Evolutionary conservation across 2,329 filamentous ascomycete genomes (phyloP).

Genomic region (Paramyrothecium sp.): DNA sequence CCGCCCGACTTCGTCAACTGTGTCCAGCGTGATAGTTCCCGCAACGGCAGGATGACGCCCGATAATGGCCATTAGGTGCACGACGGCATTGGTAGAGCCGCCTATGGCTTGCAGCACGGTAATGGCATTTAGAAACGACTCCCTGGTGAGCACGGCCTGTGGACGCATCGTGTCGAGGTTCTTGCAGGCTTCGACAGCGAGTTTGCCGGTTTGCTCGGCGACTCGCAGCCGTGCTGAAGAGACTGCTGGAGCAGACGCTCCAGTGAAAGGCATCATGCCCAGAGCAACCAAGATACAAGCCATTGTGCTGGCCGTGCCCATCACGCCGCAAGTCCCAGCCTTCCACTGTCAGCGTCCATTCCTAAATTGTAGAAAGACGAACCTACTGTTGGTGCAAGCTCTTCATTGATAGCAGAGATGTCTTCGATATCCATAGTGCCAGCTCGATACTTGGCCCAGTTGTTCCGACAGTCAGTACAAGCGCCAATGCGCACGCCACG

Average conservation of each 20-base stretch:
- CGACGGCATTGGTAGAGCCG: constrained; percentile 80
- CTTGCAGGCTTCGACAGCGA: constrained; percentile 66
- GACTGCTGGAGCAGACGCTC: constrained; percentile 75
- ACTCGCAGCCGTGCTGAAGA: constrained; percentile 78
- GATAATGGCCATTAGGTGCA: constrained; percentile 84
- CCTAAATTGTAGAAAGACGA: not conserved
- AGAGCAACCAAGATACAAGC: constrained; percentile 79
- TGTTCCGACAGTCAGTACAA: constrained; percentile 73
- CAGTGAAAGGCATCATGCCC: constrained; percentile 75
- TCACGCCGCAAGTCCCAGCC: constrained; percentile 81
- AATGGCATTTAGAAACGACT: constrained; percentile 80
- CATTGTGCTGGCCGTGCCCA: constrained; percentile 93
- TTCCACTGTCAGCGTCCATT: constrained; percentile 11
- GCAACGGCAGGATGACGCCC: constrained; percentile 68
- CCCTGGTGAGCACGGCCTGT: constrained; percentile 67
- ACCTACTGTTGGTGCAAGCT: constrained; percentile 66
- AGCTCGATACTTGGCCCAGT: constrained; percentile 69
- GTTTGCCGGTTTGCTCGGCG: constrained; percentile 68
- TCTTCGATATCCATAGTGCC: constrained; percentile 70
- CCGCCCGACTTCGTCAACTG: constrained; percentile 75
- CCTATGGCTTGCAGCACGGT: constrained; percentile 84
- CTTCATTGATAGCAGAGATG: constrained; percentile 68
- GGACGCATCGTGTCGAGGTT: constrained; percentile 68
- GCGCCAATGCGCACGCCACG: constrained; percentile 65
- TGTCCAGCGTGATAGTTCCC: constrained; percentile 65